A percentile compares a stretch with the other conserved stretches of the same genome.
Conservation (phyloP, 140 eudicot species). For the Senecio squalidus region DNA sequence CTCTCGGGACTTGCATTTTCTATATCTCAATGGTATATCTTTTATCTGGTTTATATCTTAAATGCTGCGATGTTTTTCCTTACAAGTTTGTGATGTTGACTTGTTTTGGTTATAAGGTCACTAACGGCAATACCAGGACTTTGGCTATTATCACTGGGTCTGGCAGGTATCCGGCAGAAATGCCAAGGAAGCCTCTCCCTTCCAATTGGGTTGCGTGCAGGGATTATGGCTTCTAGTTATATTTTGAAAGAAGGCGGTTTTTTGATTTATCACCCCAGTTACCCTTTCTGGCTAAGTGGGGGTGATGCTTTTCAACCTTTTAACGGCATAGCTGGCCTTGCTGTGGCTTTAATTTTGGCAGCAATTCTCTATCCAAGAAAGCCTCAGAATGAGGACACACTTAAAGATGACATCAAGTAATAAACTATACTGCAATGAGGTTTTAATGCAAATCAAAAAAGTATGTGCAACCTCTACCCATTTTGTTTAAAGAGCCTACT, state of each 20-base stretch:
- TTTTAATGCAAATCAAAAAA: not conserved
- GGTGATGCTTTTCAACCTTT: conserved; percentile 81
- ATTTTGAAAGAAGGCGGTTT: conserved; percentile 58
- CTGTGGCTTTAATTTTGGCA: conserved; percentile 52
- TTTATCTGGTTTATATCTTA: not conserved
- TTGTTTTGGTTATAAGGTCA: conserved; percentile 45
- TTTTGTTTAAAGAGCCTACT: not conserved
- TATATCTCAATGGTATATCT: conserved; percentile 65
- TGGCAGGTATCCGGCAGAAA: conserved; percentile 67
- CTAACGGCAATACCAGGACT: conserved; percentile 68
- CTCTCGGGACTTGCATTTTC: conserved; percentile 83
- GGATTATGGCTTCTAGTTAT: conserved; percentile 59
- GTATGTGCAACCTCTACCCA: too few relatives aligned
- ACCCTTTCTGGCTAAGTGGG: not conserved
- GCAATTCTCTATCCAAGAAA: conserved; percentile 53
- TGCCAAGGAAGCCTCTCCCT: conserved; percentile 63
- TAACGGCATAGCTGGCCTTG: conserved; percentile 66
- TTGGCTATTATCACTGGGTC: conserved; percentile 70
- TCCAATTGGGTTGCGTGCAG: conserved; percentile 84
- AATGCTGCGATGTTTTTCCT: too few relatives aligned
- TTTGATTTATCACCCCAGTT: conserved; percentile 37
- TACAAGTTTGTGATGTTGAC: conserved; percentile 3
- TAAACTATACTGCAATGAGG: conserved; percentile 4
- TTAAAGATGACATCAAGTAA: conserved; percentile 24
- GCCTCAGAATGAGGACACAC: conserved; percentile 9